Evolutionary conservation across 495 filamentous ascomycete species (phyloP).

Genomic region (Aspergillus incahuasiensis): DNA sequence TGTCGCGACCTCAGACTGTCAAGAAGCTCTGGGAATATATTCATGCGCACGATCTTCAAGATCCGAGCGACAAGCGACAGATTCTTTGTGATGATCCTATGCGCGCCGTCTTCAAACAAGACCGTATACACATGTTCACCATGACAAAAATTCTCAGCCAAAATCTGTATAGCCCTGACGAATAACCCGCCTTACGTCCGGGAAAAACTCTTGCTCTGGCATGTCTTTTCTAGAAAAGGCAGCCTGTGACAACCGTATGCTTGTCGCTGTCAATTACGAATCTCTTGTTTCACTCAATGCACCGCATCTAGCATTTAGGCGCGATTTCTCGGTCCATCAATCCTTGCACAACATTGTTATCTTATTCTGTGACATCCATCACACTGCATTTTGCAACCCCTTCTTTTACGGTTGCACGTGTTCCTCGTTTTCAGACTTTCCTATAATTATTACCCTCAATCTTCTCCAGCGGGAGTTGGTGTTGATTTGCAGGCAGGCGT

Average conservation of each 20-base stretch:
- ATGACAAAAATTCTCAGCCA: conserved; percentile 82
- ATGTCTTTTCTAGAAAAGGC: conserved; percentile 1
- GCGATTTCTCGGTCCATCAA: conserved; percentile 7
- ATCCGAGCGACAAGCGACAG: conserved; percentile 83
- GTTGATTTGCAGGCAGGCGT: conserved; percentile 23
- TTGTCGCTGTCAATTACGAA: conserved; percentile 15
- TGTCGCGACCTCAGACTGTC: conserved; percentile 90
- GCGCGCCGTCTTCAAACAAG: conserved; percentile 83
- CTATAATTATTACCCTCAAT: conserved; percentile 25
- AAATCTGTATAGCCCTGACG: conserved; percentile 61
- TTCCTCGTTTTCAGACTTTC: conserved; percentile 20
- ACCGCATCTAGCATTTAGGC: conserved; percentile 24
- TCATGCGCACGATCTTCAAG: conserved; percentile 79
- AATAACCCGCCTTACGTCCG: conserved; percentile 36
- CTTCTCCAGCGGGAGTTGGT: conserved; percentile 42
- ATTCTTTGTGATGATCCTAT: conserved; percentile 89
- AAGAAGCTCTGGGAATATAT: conserved; percentile 95
- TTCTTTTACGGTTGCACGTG: conserved; percentile 18
- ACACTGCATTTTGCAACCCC: background rate
- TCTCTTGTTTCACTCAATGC: conserved; percentile 16
- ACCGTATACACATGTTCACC: conserved; percentile 94
- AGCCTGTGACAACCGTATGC: background rate
- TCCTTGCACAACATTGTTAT: background rate
- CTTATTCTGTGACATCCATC: background rate
- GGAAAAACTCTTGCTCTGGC: background rate